phyloP scores from a whole-genome alignment of 495 filamentous ascomycete genomes.

The Mytilinidion resinicola region DNA sequence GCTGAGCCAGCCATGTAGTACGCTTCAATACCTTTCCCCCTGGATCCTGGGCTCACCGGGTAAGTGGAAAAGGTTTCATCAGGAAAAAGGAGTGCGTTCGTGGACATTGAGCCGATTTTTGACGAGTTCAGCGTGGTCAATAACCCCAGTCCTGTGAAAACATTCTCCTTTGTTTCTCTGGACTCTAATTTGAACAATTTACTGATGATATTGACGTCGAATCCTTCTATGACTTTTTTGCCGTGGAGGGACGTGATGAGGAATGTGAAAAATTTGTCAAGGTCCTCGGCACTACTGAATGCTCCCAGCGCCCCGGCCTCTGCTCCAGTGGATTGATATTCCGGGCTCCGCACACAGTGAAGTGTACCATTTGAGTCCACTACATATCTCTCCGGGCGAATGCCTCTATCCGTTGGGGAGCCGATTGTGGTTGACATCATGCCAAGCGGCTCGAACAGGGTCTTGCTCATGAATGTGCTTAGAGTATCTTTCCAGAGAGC shows the following conservation, averaged over 20 bases:
- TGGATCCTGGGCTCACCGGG: background rate
- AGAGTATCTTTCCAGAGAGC: background rate
- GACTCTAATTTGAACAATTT: too few species aligned
- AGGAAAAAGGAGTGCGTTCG: background rate
- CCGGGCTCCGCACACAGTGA: background rate
- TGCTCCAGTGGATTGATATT: background rate
- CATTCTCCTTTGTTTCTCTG: background rate
- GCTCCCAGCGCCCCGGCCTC: background rate
- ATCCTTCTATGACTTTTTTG: too few species aligned
- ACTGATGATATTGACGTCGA: too few species aligned
- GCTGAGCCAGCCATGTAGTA: conserved; percentile 1
- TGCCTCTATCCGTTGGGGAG: background rate
- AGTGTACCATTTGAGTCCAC: background rate
- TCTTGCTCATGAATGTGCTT: background rate
- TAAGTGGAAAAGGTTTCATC: background rate
- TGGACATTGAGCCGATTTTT: background rate
- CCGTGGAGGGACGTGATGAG: too few species aligned
- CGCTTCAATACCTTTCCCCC: background rate
- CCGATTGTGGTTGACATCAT: background rate
- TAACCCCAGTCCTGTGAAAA: background rate
- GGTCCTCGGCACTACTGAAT: background rate
- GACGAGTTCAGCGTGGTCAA: background rate
- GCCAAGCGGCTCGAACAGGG: background rate
- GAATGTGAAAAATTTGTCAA: conserved; percentile 1
- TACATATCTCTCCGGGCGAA: background rate